Evolutionary conservation across 1,284 basidiomycete genomes (phyloP), one percentile per base, ranked within the genome.

Genomic region (Ganoderma boninense): DNA sequence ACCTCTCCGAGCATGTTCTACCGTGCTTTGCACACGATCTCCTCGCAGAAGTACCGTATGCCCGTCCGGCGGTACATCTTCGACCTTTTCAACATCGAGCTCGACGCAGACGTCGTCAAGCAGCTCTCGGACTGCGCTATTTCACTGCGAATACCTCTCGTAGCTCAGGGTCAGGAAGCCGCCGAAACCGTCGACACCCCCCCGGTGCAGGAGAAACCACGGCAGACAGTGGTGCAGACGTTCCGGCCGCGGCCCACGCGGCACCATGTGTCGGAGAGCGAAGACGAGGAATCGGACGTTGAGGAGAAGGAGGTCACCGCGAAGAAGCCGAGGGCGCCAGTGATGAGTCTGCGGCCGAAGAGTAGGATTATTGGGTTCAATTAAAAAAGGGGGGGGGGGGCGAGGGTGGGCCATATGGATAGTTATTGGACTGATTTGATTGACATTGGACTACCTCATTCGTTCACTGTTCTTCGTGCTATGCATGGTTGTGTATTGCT

Each of bases 41-140:
- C 94, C 1, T 93, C 92, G 0, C 95, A 95, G 73, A 91, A 95
- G 74, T 98, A 96, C 81, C 93, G 96, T 43, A 87, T 96, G 13
- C 94, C 96, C 14, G 96, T 98, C 65, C 89, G 97, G 62, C 87
- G 95, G 68, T 98, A 96, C 79, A 92, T 99, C 73, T 84, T 98
- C 73, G 97, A 99, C 72, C 86, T 99, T 7, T 99, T 99, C 84
- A 94, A 93, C 75, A 82, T 96, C 69, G 89, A 92, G 60, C 82
- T 97, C 64, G 89, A 93, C 75, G 83, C 84, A 42, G 86, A 88
- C 43, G 81, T 90, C 52, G 86, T 92, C 56, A 80, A 81, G 64
- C 81, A 83, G 23, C 82, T 95, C 40, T 81, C 81, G 13, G 87
- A 87, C 49, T 86, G 84, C 57, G 86, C 87, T 7, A 69, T 73